Base-by-base conservation (phyloP, 306 rosid species). In the Quillaja saponaria region DNA sequence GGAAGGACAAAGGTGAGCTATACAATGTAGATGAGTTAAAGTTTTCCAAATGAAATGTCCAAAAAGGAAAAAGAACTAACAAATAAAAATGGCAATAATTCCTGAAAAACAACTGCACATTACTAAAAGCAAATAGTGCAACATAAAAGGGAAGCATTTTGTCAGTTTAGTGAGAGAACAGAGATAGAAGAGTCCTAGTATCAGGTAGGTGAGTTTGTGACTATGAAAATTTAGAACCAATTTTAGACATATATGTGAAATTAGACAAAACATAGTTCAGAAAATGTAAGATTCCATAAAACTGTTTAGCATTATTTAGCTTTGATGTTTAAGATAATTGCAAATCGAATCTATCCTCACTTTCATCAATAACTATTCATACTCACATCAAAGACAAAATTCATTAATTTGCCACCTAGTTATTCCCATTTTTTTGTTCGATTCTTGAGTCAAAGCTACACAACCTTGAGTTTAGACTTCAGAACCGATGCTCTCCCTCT, bases 121-220 rank as follows among this genome's bases (percentile, higher is more conserved):
- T 16, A 41, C 35, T 44, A 28, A 61, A 77, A 60, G 10, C 37
- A 62, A 49, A 68, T 28, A 67, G 57, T 15, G 58, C 37, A 58
- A 58, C 37, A 58, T 11, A 12, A 25, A 25, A 25, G 31, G 4
- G 31, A 25, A 25, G 31, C 4, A 25, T 25, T 25, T 25, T 25
- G 31, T 25, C 31, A 25, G 31, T 4, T 16, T 58, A 1, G 47
- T 16, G 34, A 39, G 45, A 56, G 31, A 37, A 6, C 33, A 13
- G 17, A 12, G 48, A 17, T 38, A 18, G 10, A 38, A 19, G 3
- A 57, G 17, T 6, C 17, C 46, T 37, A 13, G 20, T 4, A 18
- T 11, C 35, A 17, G 6, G 19, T 13, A 25, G 38, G 42, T 40
- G 13, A 12, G 14, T 6, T n/a, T 12, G 64, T 13, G 4, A 50